Evolutionary conservation across 2,329 filamentous ascomycete genomes (phyloP), one percentile per base, ranked within the genome.

Genomic region (Xylaria sp.): DNA sequence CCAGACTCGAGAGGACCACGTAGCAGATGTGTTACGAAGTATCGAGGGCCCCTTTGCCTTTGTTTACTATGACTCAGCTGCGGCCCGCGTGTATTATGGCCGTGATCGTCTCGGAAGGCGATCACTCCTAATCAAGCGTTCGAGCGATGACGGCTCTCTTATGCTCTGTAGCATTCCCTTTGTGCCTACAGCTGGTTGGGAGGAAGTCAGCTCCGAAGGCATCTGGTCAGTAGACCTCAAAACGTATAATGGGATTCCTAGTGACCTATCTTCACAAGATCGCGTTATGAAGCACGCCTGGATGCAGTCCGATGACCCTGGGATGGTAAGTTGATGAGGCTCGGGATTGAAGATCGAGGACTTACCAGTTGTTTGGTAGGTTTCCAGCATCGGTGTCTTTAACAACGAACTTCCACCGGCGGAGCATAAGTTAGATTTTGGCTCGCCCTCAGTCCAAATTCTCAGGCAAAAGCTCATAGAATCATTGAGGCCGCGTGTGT

Each of bases 31-130:
- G 0, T 72, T 92, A 47, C 80, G 83, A 57, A 78, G 74, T 46
- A 83, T 93, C 30, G 83, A 87, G 60, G 94, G 94, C 0, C 93
- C 94, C 0, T 97, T 94, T 76, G 90, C 93, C 1, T 94, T 97
- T 73, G 83, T 93, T 4, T 97, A 88, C 73, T 89, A 88, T 68
- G 89, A 97, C 76, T 80, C 79, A 13, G 68, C 72, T 8, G 77
- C 81, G 56, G 78, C 77, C 8, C 81, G 81, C 48, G 65, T 97
- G 11, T 96, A 88, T 74, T 97, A 90, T 72, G 92, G 90, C 5
- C 84, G 94, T 65, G 94, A 99, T 73, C 89, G 89, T 59, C 80
- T 99, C 2, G 94, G 94, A 7, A 83, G 94, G 59, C 84, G 94
- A 53, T 97, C 94, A 11, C 77, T 99, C 42, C 78, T 97, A 49